phyloP scores from a whole-genome alignment of 495 filamentous ascomycete genomes.

The Staphylotrichum longicolle region DNA sequence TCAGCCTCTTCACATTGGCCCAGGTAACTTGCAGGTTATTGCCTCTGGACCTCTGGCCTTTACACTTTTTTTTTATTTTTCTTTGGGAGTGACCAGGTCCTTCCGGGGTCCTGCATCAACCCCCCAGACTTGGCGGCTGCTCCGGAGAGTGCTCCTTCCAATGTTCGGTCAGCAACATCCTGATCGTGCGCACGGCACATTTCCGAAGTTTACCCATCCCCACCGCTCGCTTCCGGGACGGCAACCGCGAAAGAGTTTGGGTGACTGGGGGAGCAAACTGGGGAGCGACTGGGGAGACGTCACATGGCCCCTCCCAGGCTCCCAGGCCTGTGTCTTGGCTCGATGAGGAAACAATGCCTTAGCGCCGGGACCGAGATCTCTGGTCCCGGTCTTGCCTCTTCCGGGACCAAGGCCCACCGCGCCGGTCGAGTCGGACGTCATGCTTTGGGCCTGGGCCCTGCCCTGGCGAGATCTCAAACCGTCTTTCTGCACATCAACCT shows the following conservation, averaged over 20 bases:
- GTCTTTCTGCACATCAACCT: background rate
- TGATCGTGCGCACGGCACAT: slow-evolving; percentile 4
- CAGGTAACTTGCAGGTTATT: background rate
- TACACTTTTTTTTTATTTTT: too few relatives aligned
- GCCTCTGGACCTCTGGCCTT: too few relatives aligned
- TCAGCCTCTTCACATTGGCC: background rate
- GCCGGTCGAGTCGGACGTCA: background rate
- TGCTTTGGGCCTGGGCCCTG: background rate
- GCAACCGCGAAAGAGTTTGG: background rate
- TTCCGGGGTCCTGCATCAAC: slow-evolving; percentile 16
- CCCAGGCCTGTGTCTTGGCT: background rate
- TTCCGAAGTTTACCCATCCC: slow-evolving; percentile 20
- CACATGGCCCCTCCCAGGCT: background rate
- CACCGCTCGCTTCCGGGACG: slow-evolving; percentile 15
- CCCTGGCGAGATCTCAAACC: too few relatives aligned
- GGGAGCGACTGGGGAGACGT: background rate
- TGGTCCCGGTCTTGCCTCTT: background rate
- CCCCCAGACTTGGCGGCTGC: background rate
- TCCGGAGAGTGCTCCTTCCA: background rate
- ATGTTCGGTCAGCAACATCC: slow-evolving; percentile 9
- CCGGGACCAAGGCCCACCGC: background rate
- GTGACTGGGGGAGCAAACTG: background rate
- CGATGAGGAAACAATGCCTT: slow-evolving; percentile 1
- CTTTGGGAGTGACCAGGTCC: slow-evolving; percentile 2
- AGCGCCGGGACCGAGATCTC: slow-evolving; percentile 5